Conservation (phyloP, 768 basidiomycete genomes). For the Mycena chlorophos region DNA sequence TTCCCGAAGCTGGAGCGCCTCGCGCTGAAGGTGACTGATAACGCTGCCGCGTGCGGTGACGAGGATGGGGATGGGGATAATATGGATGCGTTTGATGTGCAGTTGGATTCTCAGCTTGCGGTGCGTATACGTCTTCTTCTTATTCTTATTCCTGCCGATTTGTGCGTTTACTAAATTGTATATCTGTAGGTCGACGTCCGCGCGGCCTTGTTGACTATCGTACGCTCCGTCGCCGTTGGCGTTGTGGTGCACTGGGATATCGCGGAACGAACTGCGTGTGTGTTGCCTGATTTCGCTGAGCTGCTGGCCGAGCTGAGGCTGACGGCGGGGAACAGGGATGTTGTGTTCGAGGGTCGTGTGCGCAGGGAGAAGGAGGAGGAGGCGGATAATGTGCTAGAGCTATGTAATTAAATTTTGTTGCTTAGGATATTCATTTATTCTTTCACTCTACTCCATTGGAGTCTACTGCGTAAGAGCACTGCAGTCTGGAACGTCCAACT, state of each 20-base stretch:
- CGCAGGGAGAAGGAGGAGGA: no score
- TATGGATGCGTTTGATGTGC: neutral
- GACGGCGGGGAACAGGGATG: neutral
- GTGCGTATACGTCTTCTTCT: neutral
- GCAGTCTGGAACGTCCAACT: no score
- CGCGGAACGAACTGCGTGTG: neutral
- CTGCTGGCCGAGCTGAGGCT: neutral
- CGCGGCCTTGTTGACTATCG: neutral
- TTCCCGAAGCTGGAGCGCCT: neutral
- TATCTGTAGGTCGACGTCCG: neutral
- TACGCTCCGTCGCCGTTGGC: neutral
- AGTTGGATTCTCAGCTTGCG: neutral
- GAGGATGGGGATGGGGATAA: neutral
- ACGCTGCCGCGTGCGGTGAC: neutral
- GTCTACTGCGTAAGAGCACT: no score
- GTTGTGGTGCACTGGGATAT: neutral
- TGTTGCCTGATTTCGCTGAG: neutral
- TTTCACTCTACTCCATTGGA: no score
- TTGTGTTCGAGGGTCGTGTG: no score
- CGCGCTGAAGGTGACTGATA: neutral
- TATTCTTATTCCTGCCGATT: neutral
- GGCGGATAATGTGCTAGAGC: no score
- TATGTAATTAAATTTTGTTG: no score
- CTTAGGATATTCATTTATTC: no score
- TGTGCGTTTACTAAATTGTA: neutral